Conservation (phyloP, 306 rosid species). For the Castanopsis chinensis region DNA sequence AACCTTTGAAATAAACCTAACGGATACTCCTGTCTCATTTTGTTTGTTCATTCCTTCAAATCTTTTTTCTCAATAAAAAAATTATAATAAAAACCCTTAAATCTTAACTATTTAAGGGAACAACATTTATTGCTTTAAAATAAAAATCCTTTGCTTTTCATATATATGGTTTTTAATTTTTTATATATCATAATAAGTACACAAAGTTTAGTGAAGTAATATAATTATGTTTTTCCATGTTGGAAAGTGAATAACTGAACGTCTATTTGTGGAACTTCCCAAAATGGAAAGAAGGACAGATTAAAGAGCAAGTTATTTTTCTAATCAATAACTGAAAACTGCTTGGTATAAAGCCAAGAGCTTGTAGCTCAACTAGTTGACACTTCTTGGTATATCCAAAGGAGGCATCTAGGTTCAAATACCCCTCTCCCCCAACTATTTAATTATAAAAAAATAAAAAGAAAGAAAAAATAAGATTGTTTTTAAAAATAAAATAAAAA, state of each 20-base stretch:
- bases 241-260: not conserved
- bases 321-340: too few species aligned
- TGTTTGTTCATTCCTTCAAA: too few species aligned
- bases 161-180: not conserved
- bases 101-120: not conserved
- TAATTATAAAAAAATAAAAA: too few species aligned
- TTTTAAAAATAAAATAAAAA: too few species aligned
- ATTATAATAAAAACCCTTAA: not conserved
- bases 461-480: too few species aligned
- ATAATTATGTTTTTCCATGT: not conserved
- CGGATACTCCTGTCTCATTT: not conserved
- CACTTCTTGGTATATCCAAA: too few species aligned
- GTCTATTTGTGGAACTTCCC: not conserved
- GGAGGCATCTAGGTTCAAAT: too few species aligned
- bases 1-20: not conserved
- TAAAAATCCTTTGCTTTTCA: not conserved
- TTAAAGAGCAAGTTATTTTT: too few species aligned
- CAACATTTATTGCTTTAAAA: not conserved
- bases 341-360: too few species aligned
- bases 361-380: too few species aligned
- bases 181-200: not conserved
- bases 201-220: not conserved
- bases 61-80: too few species aligned
- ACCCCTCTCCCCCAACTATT: too few species aligned
- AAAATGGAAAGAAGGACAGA: not conserved